A percentile compares a stretch with the other conserved stretches of the same genome.
Conservation (phyloP, 2,329 filamentous ascomycete genomes). For the Coleophoma cylindrospora region DNA sequence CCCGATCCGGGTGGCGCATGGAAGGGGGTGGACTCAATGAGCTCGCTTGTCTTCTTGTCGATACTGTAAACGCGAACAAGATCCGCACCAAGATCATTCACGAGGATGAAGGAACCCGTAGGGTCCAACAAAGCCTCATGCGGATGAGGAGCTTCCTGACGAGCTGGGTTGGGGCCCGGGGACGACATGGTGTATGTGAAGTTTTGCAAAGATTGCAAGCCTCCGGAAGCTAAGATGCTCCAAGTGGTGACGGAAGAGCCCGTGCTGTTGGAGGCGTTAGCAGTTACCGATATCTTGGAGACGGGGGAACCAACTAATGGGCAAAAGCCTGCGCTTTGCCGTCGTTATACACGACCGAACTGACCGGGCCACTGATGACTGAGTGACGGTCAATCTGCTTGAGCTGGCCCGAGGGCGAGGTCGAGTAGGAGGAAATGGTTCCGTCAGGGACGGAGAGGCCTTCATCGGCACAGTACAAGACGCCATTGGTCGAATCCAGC, state of each 20-base stretch:
- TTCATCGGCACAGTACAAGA: constrained; percentile 24
- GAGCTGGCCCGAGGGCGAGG: constrained; percentile 33
- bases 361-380: constrained; percentile 31
- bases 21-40: constrained; percentile 32
- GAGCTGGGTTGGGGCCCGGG: constrained; percentile 29
- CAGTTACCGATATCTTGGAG: constrained; percentile 40
- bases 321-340: constrained; percentile 28
- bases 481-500: constrained; percentile 14
- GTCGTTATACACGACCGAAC: constrained; percentile 36
- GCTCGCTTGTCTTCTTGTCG: constrained; percentile 25
- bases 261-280: constrained; percentile 5
- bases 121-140: constrained; percentile 49
- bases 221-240: constrained; percentile 31
- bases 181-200: constrained; percentile 33
- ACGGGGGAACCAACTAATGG: constrained; percentile 30
- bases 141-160: constrained; percentile 42
- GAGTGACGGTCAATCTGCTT: constrained; percentile 30
- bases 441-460: constrained; percentile 10
- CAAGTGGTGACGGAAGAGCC: constrained; percentile 16
- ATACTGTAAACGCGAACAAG: constrained; percentile 42
- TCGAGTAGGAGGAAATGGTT: constrained; percentile 18
- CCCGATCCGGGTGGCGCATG: constrained; percentile 35
- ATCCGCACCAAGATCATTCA: constrained; percentile 49
- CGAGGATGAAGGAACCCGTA: constrained; percentile 40
- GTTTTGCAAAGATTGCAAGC: constrained; percentile 26